These are phyloP conservation scores for Aspergillus arachidicola DNA, from an alignment of 2,329 filamentous ascomycete genomes.

Conservation along the genomic window DNA sequence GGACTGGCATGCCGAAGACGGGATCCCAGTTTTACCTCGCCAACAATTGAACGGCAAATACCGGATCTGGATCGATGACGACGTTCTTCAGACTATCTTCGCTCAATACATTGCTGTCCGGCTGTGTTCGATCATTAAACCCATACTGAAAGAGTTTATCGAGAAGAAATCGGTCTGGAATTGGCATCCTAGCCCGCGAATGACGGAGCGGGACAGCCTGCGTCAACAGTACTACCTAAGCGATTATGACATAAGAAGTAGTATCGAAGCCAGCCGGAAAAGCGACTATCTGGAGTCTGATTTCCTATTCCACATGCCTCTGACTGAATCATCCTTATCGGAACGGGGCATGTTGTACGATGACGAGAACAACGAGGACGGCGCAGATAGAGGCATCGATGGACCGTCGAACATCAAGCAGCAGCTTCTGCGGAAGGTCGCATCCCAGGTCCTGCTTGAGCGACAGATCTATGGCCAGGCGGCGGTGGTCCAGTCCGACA, in stretches of 20 bases:
- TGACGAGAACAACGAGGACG: conserved; percentile 26
- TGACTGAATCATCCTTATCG: conserved; percentile 20
- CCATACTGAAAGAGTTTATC: conserved; percentile 15
- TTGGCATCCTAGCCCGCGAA: conserved; percentile 9
- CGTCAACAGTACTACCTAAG: conserved; percentile 30
- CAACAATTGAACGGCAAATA: conserved; percentile 50
- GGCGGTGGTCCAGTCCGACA: conserved; percentile 46
- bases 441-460: conserved; percentile 41
- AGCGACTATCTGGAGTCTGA: conserved; percentile 32
- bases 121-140: conserved; percentile 34
- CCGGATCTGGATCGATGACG: conserved; percentile 51
- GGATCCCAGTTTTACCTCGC: conserved; percentile 47
- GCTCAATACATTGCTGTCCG: conserved; percentile 46
- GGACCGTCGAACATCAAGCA: conserved; percentile 37
- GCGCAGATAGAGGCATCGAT: conserved; percentile 23
- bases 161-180: conserved; percentile 14
- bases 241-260: accelerated
- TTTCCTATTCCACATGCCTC: conserved; percentile 39
- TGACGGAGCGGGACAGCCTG: conserved; percentile 26
- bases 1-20: conserved; percentile 46
- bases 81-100: conserved; percentile 51
- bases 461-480: conserved; percentile 37
- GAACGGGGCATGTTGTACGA: conserved; percentile 30
- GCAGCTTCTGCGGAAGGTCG: conserved; percentile 42
- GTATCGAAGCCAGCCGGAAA: conserved; percentile 12